These are phyloP conservation scores for Ophiocordyceps camponoti-floridani DNA, from an alignment of 2,329 filamentous ascomycete genomes.

Conservation along the genomic window DNA sequence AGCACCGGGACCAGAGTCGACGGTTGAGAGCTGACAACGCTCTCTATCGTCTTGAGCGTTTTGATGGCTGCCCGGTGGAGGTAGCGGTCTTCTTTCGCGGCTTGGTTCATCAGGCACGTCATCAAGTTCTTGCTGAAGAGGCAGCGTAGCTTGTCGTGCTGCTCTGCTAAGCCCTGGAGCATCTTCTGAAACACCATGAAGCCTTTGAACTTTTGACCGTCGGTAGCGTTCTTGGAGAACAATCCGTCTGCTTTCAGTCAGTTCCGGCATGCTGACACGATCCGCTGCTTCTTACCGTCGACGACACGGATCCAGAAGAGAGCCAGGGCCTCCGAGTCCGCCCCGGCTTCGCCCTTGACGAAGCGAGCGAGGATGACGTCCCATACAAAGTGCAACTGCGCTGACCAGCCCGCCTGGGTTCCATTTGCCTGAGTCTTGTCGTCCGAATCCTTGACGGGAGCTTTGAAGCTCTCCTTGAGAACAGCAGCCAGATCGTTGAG, in stretches of 20 bases:
- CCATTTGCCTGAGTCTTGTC: slow-evolving; percentile 22
- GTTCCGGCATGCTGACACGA: not conserved
- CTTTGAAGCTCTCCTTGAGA: slow-evolving; percentile 55
- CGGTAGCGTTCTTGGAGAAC: slow-evolving; percentile 65
- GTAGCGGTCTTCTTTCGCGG: slow-evolving; percentile 59
- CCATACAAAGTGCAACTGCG: slow-evolving; percentile 80
- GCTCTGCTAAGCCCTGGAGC: slow-evolving; percentile 34
- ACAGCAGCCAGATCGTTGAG: slow-evolving; percentile 54
- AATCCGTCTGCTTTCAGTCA: slow-evolving; percentile 45
- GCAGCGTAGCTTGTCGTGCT: slow-evolving; percentile 24
- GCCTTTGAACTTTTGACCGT: slow-evolving; percentile 81
- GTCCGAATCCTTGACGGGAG: slow-evolving; percentile 26
- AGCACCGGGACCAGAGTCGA: slow-evolving; percentile 42
- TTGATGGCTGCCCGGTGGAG: slow-evolving; percentile 65
- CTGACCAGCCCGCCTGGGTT: slow-evolving; percentile 58
- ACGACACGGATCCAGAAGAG: slow-evolving; percentile 78
- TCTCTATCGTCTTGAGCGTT: slow-evolving; percentile 53
- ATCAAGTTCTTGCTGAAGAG: slow-evolving; percentile 77
- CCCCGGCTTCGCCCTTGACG: slow-evolving; percentile 15
- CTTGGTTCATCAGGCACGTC: slow-evolving; percentile 66
- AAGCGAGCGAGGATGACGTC: slow-evolving; percentile 50
- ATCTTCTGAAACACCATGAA: slow-evolving; percentile 75
- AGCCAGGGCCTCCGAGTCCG: slow-evolving; percentile 34
- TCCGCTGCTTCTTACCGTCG: slow-evolving; percentile 45
- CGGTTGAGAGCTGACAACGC: slow-evolving; percentile 42